These are phyloP conservation scores for Penicillium pulvis DNA, from an alignment of 495 filamentous ascomycete genomes.

Conservation along the genomic window DNA sequence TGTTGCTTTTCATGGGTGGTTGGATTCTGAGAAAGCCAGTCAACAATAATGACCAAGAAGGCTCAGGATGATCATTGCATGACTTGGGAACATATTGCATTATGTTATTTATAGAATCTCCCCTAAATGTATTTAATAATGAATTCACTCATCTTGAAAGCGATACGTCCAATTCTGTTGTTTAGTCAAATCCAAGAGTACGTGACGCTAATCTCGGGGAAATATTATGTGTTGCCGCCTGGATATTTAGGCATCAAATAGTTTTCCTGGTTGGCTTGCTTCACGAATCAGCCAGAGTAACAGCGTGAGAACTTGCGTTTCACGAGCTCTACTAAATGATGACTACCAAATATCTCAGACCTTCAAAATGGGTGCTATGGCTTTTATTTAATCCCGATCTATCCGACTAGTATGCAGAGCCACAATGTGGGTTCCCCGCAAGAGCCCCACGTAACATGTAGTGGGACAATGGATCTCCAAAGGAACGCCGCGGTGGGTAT, in stretches of 20 bases:
- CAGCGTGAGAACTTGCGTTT: too few species aligned
- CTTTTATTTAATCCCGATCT: not conserved
- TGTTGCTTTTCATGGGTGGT: conserved; percentile 26
- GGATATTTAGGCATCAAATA: too few species aligned
- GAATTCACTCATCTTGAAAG: not conserved
- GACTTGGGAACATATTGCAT: not conserved
- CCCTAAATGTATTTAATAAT: not conserved
- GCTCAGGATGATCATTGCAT: not conserved
- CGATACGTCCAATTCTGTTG: too few species aligned
- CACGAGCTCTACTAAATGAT: too few species aligned
- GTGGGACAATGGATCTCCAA: conserved; percentile 8
- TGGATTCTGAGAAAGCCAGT: conserved; percentile 23
- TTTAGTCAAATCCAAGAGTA: too few species aligned
- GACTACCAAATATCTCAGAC: too few species aligned
- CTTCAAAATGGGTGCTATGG: too few species aligned
- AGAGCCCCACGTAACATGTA: conserved; percentile 23
- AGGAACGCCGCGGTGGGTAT: conserved; percentile 5
- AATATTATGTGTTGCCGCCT: too few species aligned
- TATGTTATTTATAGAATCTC: not conserved
- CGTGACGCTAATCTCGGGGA: too few species aligned
- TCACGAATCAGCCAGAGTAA: too few species aligned
- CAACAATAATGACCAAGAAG: not conserved
- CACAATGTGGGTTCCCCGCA: conserved; percentile 32
- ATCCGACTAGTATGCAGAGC: not conserved
- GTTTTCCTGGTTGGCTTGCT: too few species aligned